Evolutionary conservation across 352 stramenopile species (phyloP).

Genomic region (Phytophthora colocasiae): DNA sequence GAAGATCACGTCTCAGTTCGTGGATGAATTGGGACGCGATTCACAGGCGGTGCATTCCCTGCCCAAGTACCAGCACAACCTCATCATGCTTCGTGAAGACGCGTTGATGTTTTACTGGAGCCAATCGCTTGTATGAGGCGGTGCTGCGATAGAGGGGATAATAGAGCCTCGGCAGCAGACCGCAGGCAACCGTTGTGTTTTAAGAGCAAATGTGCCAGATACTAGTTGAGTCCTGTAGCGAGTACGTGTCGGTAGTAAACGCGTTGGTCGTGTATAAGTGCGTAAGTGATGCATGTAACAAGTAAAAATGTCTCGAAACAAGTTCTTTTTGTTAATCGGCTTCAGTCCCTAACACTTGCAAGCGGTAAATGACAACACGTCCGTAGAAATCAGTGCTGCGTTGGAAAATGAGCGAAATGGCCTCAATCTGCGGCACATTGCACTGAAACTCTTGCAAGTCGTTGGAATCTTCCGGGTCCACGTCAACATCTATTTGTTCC

Average conservation of each 20-base stretch:
- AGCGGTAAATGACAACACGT: slow-evolving; percentile 69
- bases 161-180: slow-evolving; percentile 28
- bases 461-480: slow-evolving; percentile 62
- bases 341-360: slow-evolving; percentile 40
- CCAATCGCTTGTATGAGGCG: slow-evolving; percentile 68
- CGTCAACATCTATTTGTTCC: slow-evolving; percentile 30
- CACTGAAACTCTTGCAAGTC: slow-evolving; percentile 59
- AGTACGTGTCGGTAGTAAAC: slow-evolving; percentile 27
- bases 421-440: slow-evolving; percentile 33
- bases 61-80: slow-evolving; percentile 86
- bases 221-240: slow-evolving; percentile 14
- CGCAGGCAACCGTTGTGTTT: slow-evolving; percentile 28
- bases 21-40: slow-evolving; percentile 60
- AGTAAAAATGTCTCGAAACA: slow-evolving; percentile 6
- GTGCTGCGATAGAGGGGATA: slow-evolving; percentile 12
- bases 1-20: slow-evolving; percentile 74
- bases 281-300: slow-evolving; percentile 25
- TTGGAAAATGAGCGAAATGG: slow-evolving; percentile 58
- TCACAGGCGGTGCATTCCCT: slow-evolving; percentile 81
- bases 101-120: slow-evolving; percentile 91
- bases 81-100: slow-evolving; percentile 85
- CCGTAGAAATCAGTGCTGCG: slow-evolving; percentile 81
- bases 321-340: neutral
- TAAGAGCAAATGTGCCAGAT: slow-evolving; percentile 26
- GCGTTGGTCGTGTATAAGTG: slow-evolving; percentile 25